phyloP scores from a whole-genome alignment of 2,329 filamentous ascomycete genomes.

The Thielaviopsis musarum region DNA sequence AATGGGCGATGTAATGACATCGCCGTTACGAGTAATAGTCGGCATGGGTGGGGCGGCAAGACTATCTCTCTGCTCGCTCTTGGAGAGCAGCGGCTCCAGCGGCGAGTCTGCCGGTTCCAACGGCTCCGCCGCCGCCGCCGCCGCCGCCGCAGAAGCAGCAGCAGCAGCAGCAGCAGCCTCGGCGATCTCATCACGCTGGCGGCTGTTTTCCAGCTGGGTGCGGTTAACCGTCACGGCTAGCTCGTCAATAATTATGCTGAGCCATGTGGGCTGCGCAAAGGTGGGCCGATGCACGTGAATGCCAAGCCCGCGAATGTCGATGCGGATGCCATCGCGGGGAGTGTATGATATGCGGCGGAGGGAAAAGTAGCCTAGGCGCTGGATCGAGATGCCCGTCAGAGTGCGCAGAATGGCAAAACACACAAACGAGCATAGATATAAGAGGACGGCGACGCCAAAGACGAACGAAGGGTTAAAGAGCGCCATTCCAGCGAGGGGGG shows the following conservation, averaged over 20 bases:
- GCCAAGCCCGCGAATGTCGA: constrained; percentile 79
- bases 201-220: constrained; percentile 33
- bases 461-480: constrained; percentile 64
- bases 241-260: constrained; percentile 78
- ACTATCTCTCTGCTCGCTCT: neutral
- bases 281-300: constrained; percentile 83
- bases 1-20: constrained; percentile 13
- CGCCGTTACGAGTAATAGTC: constrained; percentile 17
- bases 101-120: neutral
- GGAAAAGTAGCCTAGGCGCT: constrained; percentile 84
- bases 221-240: constrained; percentile 71
- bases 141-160: constrained; percentile 10
- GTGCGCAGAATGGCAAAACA: constrained; percentile 86
- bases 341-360: constrained; percentile 81
- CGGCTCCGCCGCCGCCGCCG: neutral
- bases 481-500: constrained; percentile 30
- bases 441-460: constrained; percentile 66
- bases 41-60: constrained; percentile 4
- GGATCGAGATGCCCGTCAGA: constrained; percentile 84
- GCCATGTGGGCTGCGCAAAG: constrained; percentile 92
- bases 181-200: constrained; percentile 17
- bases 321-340: constrained; percentile 70
- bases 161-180: constrained; percentile 8
- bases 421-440: constrained; percentile 84
- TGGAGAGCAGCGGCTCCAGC: neutral